Evolutionary conservation across 2,329 filamentous ascomycete genomes (phyloP), one percentile per base, ranked within the genome.

Genomic region (Fusarium sp.): DNA sequence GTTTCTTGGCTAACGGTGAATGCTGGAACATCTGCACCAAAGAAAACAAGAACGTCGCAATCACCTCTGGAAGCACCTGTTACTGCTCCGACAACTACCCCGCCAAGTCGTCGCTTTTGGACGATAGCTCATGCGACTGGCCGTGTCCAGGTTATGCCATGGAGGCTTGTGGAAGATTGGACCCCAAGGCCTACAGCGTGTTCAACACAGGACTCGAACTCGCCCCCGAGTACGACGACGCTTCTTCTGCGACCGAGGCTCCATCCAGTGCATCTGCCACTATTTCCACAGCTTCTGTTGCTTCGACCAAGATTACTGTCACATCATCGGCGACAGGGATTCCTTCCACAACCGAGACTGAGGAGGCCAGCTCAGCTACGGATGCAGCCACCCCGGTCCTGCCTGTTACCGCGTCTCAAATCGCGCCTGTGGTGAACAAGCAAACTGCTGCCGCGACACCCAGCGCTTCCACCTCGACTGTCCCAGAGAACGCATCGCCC

Each of bases 11-110:
- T n/a, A 13, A n/a, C 4, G 67, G 65, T 7, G 3, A 4, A 7
- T 73, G 71, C 10, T n/a, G 6, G 4, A 0, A 34, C 0, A 8
- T 20, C 2, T 74, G 71, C 48, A 4, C 7, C 14, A 6, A 24
- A 1, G 20, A 57, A 13, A 30, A 46, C 0, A 61, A 47, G 6
- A 3, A 9, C 4, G 70, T 73, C 5, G 49, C 58, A 9, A 44
- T 70, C n/a, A 20, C 51, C 13, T 24, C 40, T 13, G 37, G 9
- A 9, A 16, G 30, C 6, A 14, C n/a, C 4, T 74, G 71, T 12
- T 70, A 42, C 29, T 74, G 71, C 12, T 61, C 71, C 9, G 18
- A 61, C 7, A 48, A 34, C 6, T 74, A 74, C 34, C 71, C 71
- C 1, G 9, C 66, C 24, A 32, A 45, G 12, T 16, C 22, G 13